These are phyloP conservation scores for Calonectria hongkongensis DNA, from an alignment of 2,329 filamentous ascomycete genomes.

Conservation along the genomic window DNA sequence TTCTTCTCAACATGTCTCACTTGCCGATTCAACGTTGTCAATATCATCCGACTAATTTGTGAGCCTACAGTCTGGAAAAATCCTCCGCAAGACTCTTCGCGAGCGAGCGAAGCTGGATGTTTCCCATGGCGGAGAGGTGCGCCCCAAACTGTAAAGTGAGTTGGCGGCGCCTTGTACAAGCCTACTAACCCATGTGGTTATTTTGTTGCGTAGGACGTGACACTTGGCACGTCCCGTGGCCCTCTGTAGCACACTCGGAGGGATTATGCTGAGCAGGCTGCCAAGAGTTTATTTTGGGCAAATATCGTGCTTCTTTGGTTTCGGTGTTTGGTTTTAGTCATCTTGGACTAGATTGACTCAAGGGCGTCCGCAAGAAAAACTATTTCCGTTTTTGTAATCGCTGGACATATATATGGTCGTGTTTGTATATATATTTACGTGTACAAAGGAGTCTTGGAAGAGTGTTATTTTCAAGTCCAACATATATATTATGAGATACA, in stretches of 20 bases:
- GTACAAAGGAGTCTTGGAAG: background rate
- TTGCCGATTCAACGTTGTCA: background rate
- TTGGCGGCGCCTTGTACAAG: constrained; percentile 49
- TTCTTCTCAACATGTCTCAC: background rate
- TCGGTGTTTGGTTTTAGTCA: background rate
- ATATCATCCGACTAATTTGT: constrained; percentile 38
- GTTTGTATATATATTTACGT: background rate
- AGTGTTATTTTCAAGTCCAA: background rate
- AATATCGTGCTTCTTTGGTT: constrained; percentile 1
- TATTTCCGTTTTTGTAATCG: background rate
- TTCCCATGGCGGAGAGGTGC: constrained; percentile 60
- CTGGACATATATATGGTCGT: background rate
- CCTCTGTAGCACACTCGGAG: constrained; percentile 29
- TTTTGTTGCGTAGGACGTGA: constrained; percentile 43
- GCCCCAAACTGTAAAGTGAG: constrained; percentile 55
- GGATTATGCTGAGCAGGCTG: background rate
- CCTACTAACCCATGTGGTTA: constrained; percentile 48
- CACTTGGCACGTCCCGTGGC: constrained; percentile 35
- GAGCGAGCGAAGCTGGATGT: constrained; percentile 75
- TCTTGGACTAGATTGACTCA: background rate
- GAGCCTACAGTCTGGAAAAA: constrained; percentile 76
- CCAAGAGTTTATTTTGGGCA: background rate
- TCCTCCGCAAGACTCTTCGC: constrained; percentile 75
- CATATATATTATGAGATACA: constrained; percentile 6
- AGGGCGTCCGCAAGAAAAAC: background rate